Evolutionary conservation across 2,329 filamentous ascomycete genomes (phyloP), one percentile per base, ranked within the genome.

Genomic region (Exophiala oligosperma): DNA sequence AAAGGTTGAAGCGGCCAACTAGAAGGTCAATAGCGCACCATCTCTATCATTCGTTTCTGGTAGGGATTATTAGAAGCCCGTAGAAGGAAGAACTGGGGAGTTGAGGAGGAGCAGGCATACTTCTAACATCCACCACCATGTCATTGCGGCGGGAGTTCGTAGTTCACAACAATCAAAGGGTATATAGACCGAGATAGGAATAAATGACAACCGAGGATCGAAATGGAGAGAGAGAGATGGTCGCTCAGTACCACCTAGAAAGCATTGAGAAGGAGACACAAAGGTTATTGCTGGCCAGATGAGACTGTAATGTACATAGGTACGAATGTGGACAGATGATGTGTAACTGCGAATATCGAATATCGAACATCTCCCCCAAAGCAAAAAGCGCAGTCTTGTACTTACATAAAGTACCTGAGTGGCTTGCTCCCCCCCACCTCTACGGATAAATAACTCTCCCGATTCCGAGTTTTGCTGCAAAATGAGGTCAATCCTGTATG

Each of bases 111-210:
- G 21, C 21, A 43, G 32, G 55, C 64, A 46, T 49, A 64, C 64
- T 60, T 66, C 64, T 24, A 66, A 28, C 35, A 63, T 28, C 64
- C 59, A 63, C 21, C 59, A 47, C 64, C 64, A 66, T 32, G 51
- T 58, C 62, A 64, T 64, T 26, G 48, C 54, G 48, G 37, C 32
- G 32, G 11, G 7, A 35, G 26, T 28, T 35, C 32, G 32, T 7
- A 11, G 11, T 17, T 35, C 32, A 35, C 32, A 35, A 35, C 17
- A 17, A 35, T 35, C 32, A 35, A 35, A 2, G 11, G 7, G 32
- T 11, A 35, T 9, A 2, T 9, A 2, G 9, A 11, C 11, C 32
- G 32, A 11, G 32, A 35, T 35, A 35, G 32, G 11, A 35, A 9
- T 9, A 35, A 35, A 35, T 35, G 32, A 35, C 9, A 11, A 35